Evolutionary conservation across 805 yeast genomes (phyloP), one percentile per base, ranked within the genome.

Genomic region (Saccharomycopsis oosterbeekiorum): DNA sequence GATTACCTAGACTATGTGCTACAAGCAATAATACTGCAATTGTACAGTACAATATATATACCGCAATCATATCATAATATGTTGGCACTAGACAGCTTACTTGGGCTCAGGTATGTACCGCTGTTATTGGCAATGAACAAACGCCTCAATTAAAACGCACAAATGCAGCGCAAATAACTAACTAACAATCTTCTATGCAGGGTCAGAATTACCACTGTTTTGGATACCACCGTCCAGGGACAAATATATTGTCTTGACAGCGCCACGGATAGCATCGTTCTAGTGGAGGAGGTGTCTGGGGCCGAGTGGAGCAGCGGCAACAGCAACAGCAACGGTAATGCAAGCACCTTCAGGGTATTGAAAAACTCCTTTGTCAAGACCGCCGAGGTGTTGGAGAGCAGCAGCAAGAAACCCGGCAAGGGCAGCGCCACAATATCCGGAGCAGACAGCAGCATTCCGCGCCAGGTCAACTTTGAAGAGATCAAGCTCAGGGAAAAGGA

Each of bases 171-270:
- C 50, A 37, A 11, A 5, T 9, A 40, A 55, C 21, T 40, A 4
- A 29, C 34, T 29, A 29, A 29, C 34, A 4, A 29, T 29, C 3
- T 29, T 24, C 4, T 43, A 10, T 19, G 6, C 40, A 51, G 84
- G 67, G 88, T 88, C 62, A 82, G 77, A 68, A 75, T 87, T 59
- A 79, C 81, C 12, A 88, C 88, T 58, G 73, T 80, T 6, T 73
- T 83, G 55, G 89, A 86, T 67, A 77, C 78, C 34, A 75, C 76
- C 9, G 75, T 83, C 59, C 75, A 76, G n/a, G 96, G 94, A 1
- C 74, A 78, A 39, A 78, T 88, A 43, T 85, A 83, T 69, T 79
- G 90, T 10, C 85, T 80, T 69, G 80, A 82, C 61, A 8, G 60
- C 62, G 6, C 77, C 76, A 59, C 73, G 65, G 66, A 65, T 39